phyloP scores from a whole-genome alignment of 176 grass and related monocot species.

The Themeda triandra region DNA sequence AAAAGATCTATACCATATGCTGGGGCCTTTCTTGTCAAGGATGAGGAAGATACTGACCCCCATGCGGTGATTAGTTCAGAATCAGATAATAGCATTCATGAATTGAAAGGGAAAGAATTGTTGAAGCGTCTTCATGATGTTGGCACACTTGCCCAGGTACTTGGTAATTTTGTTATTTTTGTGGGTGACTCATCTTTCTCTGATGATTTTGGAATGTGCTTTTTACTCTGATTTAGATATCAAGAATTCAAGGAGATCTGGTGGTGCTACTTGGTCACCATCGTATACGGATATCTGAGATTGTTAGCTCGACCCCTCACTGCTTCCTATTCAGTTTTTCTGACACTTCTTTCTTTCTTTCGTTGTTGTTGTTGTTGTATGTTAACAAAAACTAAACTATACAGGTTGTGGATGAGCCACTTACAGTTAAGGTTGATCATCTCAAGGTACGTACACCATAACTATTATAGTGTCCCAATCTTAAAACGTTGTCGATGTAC shows the following conservation, averaged over 20 bases:
- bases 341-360: neutral
- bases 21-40: conserved; percentile 94
- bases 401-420: conserved; percentile 80
- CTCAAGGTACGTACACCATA: conserved; percentile 59
- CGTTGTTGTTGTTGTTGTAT: too few relatives aligned
- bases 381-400: conserved; percentile 27
- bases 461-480: neutral
- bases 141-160: conserved; percentile 85
- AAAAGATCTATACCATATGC: conserved; percentile 80
- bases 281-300: conserved; percentile 74
- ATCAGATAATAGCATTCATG: conserved; percentile 84
- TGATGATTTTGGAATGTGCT: neutral
- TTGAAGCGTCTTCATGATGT: conserved; percentile 91
- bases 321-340: conserved; percentile 13
- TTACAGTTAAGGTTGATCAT: conserved; percentile 94
- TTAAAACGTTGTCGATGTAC: neutral
- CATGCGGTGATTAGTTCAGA: conserved; percentile 52
- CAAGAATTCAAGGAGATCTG: conserved; percentile 82
- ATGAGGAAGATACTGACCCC: conserved; percentile 61
- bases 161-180: neutral
- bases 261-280: conserved; percentile 81
- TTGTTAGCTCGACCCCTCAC: conserved; percentile 43
- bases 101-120: conserved; percentile 90
- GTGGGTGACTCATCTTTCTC: neutral
- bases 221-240: conserved; percentile 67